Conservation (phyloP, 805 yeast genomes). For the Saccharomycopsis amapae region DNA sequence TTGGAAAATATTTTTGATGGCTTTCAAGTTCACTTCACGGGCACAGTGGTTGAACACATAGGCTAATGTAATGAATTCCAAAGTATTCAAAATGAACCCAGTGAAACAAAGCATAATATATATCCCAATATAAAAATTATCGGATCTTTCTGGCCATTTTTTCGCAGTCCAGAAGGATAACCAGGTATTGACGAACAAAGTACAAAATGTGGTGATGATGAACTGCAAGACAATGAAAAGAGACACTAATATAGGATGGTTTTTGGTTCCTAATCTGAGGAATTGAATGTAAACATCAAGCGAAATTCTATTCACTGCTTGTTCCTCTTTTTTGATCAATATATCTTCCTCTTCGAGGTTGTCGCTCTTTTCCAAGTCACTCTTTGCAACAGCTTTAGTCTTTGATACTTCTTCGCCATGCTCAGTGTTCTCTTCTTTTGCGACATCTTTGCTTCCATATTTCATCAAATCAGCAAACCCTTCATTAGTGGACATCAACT, state of each 20-base stretch:
- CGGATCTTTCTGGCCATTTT: conserved; percentile 41
- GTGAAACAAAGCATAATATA: conserved; percentile 47
- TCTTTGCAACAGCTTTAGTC: too few relatives aligned
- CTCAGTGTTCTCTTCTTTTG: conserved; percentile 21
- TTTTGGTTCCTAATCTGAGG: conserved; percentile 49
- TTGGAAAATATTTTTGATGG: conserved; percentile 52
- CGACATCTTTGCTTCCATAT: conserved; percentile 29
- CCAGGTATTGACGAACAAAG: conserved; percentile 68
- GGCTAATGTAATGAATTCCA: conserved; percentile 40
- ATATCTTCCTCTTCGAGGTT: neutral
- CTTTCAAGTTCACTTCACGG: conserved; percentile 49
- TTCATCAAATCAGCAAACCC: conserved; percentile 42
- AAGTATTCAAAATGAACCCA: conserved; percentile 36
- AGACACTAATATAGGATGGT: conserved; percentile 28
- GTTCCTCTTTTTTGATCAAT: neutral
- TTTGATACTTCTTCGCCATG: neutral
- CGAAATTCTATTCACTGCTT: conserved; percentile 49
- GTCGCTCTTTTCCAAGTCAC: too few relatives aligned
- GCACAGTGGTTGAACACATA: conserved; percentile 50
- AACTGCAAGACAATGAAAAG: conserved; percentile 27
- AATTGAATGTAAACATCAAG: conserved; percentile 44
- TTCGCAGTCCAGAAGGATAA: conserved; percentile 71
- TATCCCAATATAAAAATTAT: conserved; percentile 60
- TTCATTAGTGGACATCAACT: conserved; percentile 33
- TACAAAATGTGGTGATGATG: conserved; percentile 40